Base-by-base conservation (phyloP, 192 early-diverging fungal species). In the Linnemannia schmuckeri region DNA sequence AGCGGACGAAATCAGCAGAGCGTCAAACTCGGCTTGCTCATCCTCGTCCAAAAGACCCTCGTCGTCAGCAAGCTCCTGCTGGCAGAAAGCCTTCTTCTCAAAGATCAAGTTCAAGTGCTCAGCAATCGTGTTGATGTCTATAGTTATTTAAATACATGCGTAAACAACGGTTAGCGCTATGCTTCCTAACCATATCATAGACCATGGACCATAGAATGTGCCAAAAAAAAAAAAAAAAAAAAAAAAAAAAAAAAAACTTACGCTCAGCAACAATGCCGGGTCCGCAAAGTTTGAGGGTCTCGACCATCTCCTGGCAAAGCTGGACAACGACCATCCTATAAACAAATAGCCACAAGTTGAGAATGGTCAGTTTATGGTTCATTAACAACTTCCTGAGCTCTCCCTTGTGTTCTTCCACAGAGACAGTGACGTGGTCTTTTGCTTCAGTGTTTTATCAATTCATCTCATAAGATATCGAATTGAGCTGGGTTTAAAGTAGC, bases 21-120 rank as follows among this genome's bases (percentile, higher is more conserved):
- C 94, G 77, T 97, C 97, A 75, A 93, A 93, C 88, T 98, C 96
- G 3, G 95, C 94, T 87, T 96, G 91, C 71, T 97, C 97, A 75
- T 96, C 96, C 42, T 97, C 95, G 69, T 96, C 96, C 82, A 91
- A 79, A 41, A 89, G 83, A 33, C 92, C 93, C 42, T 92, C 92
- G 24, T 92, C 93, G 57, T 94, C 95, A 46, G 90, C 94, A 63
- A 93, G 91, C 57, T 91, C 92, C 73, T 94, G 93, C 82, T 96
- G 95, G 79, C 95, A 96, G 63, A 92, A 83, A 24, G 94, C 92
- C 82, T 91, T 93, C 91, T 95, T 95, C 78, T 95, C 93, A 78
- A 95, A 94, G 24, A 95, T 92, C 75, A 92, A 88, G 40, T 93
- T 82, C 63, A 90, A 72, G 61, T 88, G 82, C 18, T 85, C 81